Evolutionary conservation across 352 stramenopile species (phyloP).

Genomic region (Phytopythium sindhum): DNA sequence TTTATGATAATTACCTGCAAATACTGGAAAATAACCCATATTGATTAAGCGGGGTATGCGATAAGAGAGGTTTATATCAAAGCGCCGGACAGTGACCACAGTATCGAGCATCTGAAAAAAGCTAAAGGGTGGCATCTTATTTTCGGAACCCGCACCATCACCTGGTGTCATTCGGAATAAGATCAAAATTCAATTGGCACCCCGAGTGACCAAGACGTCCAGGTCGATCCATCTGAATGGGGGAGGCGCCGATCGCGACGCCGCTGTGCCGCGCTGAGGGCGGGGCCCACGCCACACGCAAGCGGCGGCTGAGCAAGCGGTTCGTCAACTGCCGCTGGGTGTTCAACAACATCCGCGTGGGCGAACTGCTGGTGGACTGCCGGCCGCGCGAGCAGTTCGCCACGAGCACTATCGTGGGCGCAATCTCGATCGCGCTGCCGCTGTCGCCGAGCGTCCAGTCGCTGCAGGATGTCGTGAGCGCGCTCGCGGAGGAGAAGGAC

Average conservation of each 20-base stretch:
- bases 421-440: conserved; percentile 47
- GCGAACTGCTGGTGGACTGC: conserved; percentile 59
- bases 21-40: neutral
- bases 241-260: conserved; percentile 4
- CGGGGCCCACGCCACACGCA: conserved; percentile 2
- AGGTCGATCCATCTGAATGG: neutral
- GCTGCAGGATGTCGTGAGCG: conserved; percentile 20
- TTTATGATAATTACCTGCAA: neutral
- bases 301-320: conserved; percentile 17
- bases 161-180: neutral
- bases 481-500: conserved; percentile 14
- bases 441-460: conserved; percentile 12
- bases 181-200: conserved; percentile 1
- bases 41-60: neutral
- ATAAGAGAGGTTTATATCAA: neutral
- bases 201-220: neutral
- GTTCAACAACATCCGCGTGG: conserved; percentile 72
- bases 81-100: neutral
- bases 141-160: too few relatives aligned
- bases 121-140: neutral
- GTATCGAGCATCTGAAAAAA: neutral
- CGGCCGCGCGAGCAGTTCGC: conserved; percentile 26
- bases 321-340: conserved; percentile 58
- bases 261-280: neutral
- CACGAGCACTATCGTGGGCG: conserved; percentile 38